Conservation (phyloP, 2,329 filamentous ascomycete species). For the Dactylellina leptospora region DNA sequence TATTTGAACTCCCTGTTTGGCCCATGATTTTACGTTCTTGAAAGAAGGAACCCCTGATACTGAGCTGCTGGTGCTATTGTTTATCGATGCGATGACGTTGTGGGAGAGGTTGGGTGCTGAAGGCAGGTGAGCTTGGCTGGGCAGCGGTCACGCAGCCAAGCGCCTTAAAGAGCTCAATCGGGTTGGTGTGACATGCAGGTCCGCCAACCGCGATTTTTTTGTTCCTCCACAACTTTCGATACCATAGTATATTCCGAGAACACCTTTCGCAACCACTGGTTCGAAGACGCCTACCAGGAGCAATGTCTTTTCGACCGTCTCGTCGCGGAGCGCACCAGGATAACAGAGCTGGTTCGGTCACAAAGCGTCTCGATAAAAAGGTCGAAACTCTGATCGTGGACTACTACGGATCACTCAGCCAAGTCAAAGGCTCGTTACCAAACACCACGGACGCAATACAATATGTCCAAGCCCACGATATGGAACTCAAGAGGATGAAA, state of each 20-base stretch:
- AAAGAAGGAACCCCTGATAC: no score
- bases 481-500: conserved; percentile 74
- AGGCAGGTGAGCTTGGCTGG: not conserved
- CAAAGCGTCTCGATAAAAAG: conserved; percentile 54
- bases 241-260: not conserved
- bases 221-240: no score
- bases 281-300: not conserved
- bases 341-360: conserved; percentile 26
- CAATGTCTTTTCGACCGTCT: conserved; percentile 41
- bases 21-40: conserved; percentile 72
- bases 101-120: conserved; percentile 1
- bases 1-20: conserved; percentile 70
- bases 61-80: not conserved
- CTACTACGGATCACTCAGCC: conserved; percentile 15
- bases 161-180: no score
- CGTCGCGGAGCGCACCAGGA: conserved; percentile 26
- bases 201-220: no score
- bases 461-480: conserved; percentile 67
- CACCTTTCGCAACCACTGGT: not conserved
- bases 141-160: conserved; percentile 46
- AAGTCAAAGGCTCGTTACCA: conserved; percentile 13
- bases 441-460: conserved; percentile 73
- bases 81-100: conserved; percentile 16
- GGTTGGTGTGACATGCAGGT: no score
- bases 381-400: conserved; percentile 55